Percentiles rank a stretch among this genome's conserved stretches.
Conservation (phyloP, 495 filamentous ascomycete species). For the Friedmanniomyces endolithicus region DNA sequence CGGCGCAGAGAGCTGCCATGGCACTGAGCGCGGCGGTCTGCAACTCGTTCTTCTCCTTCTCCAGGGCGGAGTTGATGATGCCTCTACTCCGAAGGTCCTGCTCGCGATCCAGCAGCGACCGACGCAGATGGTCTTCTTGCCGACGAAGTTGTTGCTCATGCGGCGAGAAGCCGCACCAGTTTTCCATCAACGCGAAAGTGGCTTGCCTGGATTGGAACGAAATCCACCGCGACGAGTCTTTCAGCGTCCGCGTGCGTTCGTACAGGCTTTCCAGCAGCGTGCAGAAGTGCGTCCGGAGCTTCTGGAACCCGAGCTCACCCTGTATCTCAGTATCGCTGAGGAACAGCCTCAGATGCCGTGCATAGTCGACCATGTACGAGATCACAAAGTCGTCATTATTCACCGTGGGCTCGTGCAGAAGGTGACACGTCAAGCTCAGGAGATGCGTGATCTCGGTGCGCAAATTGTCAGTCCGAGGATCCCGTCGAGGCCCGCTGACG, state of each 20-base stretch:
- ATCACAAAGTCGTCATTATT: conserved; percentile 88
- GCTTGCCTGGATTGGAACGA: conserved; percentile 91
- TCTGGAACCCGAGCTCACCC: conserved; percentile 92
- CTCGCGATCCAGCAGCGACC: conserved; percentile 57
- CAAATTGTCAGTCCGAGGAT: conserved; percentile 67
- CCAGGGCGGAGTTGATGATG: conserved; percentile 73
- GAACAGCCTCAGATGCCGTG: conserved; percentile 85
- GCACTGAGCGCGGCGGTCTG: conserved; percentile 82
- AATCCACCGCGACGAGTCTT: conserved; percentile 81
- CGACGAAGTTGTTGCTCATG: conserved; percentile 73
- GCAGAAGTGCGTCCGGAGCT: conserved; percentile 82
- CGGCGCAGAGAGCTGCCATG: conserved; percentile 88
- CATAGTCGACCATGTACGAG: conserved; percentile 75
- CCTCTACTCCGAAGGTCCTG: conserved; percentile 56
- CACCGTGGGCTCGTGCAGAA: conserved; percentile 64
- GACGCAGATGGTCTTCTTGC: conserved; percentile 77
- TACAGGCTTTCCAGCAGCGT: conserved; percentile 86
- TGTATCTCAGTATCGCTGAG: conserved; percentile 88
- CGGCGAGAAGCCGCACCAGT: conserved; percentile 96
- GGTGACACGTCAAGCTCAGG: conserved; percentile 86
- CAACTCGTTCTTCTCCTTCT: conserved; percentile 89
- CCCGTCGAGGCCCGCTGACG: conserved; percentile 61
- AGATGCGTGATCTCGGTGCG: conserved; percentile 92
- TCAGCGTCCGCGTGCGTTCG: conserved; percentile 76
- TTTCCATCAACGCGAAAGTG: conserved; percentile 90